phyloP scores from a whole-genome alignment of 441 rosid species.

The Pelargonium myrrhifolium region DNA sequence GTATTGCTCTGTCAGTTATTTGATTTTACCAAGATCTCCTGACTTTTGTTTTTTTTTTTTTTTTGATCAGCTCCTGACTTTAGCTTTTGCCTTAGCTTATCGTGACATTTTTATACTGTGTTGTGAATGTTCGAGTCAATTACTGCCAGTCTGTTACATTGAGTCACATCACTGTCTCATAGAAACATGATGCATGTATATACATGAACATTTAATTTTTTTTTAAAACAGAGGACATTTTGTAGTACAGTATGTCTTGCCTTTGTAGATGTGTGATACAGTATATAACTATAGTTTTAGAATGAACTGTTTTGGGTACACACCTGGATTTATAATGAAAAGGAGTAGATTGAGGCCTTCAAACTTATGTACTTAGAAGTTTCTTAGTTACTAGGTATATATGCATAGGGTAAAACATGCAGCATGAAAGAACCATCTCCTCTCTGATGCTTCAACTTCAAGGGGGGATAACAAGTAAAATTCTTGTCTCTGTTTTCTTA shows the following conservation, averaged over 20 bases:
- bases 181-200: background rate
- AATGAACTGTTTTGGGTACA: background rate
- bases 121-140: background rate
- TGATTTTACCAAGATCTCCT: too few relatives aligned
- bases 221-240: background rate
- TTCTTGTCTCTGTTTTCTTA: background rate
- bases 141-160: background rate
- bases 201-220: background rate
- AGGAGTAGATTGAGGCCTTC: background rate
- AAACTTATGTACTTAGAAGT: background rate
- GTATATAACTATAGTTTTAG: background rate
- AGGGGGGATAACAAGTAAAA: background rate
- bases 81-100: too few relatives aligned
- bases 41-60: too few relatives aligned
- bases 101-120: background rate
- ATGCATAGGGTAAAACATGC: background rate
- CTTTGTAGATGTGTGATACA: background rate
- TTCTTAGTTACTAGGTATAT: background rate
- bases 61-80: too few relatives aligned
- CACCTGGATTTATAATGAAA: background rate
- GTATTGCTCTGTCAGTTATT: too few relatives aligned
- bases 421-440: background rate
- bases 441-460: background rate
- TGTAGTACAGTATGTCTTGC: background rate
- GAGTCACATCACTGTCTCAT: background rate